These are phyloP conservation scores for Puya raimondii DNA, from an alignment of 176 grass and related monocot genomes.

Conservation along the genomic window DNA sequence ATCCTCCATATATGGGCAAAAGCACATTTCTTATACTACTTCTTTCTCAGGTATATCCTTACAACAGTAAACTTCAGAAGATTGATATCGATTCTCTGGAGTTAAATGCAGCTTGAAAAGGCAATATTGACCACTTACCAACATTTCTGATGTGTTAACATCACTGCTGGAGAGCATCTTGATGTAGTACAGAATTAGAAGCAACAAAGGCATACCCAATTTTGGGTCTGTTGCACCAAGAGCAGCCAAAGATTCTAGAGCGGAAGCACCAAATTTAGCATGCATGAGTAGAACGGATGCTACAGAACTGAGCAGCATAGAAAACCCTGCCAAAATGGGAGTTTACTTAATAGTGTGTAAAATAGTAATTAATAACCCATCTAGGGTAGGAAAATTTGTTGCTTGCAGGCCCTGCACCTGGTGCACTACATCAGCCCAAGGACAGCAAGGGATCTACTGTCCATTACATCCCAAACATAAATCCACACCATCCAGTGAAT, in stretches of 20 bases:
- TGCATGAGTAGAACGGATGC: slow-evolving; percentile 58
- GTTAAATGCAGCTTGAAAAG: slow-evolving; percentile 19
- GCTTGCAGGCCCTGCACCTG: too few relatives aligned
- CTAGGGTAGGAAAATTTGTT: not conserved
- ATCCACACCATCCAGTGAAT: too few relatives aligned
- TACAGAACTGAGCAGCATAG: slow-evolving; percentile 54
- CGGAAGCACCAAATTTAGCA: slow-evolving; percentile 55
- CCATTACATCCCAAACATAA: too few relatives aligned
- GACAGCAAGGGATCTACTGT: too few relatives aligned
- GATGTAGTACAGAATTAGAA: slow-evolving; percentile 62
- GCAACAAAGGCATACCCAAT: slow-evolving; percentile 61
- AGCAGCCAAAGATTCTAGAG: slow-evolving; percentile 60
- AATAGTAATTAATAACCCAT: not conserved
- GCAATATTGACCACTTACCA: slow-evolving; percentile 43
- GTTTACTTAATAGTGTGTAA: not conserved
- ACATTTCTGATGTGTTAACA: slow-evolving; percentile 32
- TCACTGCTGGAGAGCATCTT: slow-evolving; percentile 48
- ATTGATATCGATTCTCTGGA: slow-evolving; percentile 8
- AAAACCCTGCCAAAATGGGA: slow-evolving; percentile 53
- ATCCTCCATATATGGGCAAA: too few relatives aligned
- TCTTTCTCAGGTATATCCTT: not conserved
- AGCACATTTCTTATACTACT: not conserved
- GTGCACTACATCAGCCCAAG: too few relatives aligned
- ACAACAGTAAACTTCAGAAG: not conserved
- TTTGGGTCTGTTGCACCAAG: slow-evolving; percentile 59